Evolutionary conservation across 805 yeast genomes (phyloP), one percentile per base, ranked within the genome.

Genomic region (Schwanniomyces sp.): DNA sequence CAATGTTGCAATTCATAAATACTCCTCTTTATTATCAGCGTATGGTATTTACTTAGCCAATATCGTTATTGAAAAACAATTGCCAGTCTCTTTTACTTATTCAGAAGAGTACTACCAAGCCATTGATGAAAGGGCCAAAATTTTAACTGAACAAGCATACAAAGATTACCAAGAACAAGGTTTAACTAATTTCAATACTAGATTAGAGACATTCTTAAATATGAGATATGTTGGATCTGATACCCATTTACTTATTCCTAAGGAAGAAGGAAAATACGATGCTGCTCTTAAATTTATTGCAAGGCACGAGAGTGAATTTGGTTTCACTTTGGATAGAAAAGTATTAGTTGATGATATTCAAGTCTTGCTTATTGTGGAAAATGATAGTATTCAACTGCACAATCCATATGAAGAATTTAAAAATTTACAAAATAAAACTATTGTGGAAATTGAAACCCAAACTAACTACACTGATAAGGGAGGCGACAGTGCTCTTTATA

Each of bases 151-250:
- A 29, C 59, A 56, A 45, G 61, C 56, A 6, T 44, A 53, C 21
- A 18, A 40, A 9, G 72, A 61, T 43, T 74, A 59, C 47, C 38
- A 52, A 37, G 63, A 48, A 1, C 96, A 90, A 63, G 88, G 88
- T 0, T 59, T 69, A 52, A 48, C 55, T 0, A 64, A 63, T 4
- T 63, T 66, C 4, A 67, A 74, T 21, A 75, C 88, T 21, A 62
- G 57, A 24, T 72, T 76, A 46, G 95, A 90, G 58, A 78, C 79
- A 39, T 88, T 78, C 55, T 68, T 91, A 52, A 91, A 91, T 61
- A 70, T 91, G 75, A 77, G 95, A 58, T 91, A 88, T 61, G 81
- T 81, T 52, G 97, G 97, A 7, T 86, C 96, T n/a, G 97, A 91
- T 59, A 86, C 96, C 2, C 84, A 86, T 36, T 68, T 91, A 52